Evolutionary conservation across 129 eudicot genomes (phyloP), one percentile per base, ranked within the genome.

Genomic region (Kitagawia praeruptora): DNA sequence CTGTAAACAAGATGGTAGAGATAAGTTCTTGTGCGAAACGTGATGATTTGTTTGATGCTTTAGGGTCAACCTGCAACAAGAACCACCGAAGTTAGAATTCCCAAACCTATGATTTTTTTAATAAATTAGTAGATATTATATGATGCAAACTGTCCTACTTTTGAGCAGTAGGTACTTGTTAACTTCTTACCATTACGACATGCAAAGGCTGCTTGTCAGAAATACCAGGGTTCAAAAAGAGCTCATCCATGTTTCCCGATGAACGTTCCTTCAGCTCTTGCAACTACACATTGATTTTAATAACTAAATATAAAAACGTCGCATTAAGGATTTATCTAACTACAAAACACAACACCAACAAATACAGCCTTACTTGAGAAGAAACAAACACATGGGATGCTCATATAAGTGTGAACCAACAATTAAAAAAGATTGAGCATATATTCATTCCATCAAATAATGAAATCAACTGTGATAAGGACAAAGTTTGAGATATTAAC

Each of bases 151-250:
- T 79, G 63, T 31, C 46, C 46, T 40, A 51, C 78, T 54, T 23
- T 70, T 18, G 5, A 70, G 39, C 18, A 61, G 37, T 37, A 78
- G n/a, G 76, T 15, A 18, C 19, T 16, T 3, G n/a, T 5, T 40
- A 44, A 83, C 54, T 72, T 79, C 92, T 92, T 86, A 95, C 98
- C 98, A 94, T 92, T 85, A 94, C 89, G 23, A 94, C 98, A 88
- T 94, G 98, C 85, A 94, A 86, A 75, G 98, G 98, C 88, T 88
- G 97, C 90, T 92, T 92, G 77, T 91, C 97, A 23, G 98, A 94
- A 84, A 88, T 82, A 67, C 98, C 98, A 49, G 98, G 98, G 81
- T 49, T 94, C 76, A 82, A 49, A 78, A 90, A 87, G 40, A 91
- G 84, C 82, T 94, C 97, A 27, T 95, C 98, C 81, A 83, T 81